Evolutionary conservation across 495 filamentous ascomycete species (phyloP), one percentile per base, ranked within the genome.

Genomic region (Xylaria bambusicola): DNA sequence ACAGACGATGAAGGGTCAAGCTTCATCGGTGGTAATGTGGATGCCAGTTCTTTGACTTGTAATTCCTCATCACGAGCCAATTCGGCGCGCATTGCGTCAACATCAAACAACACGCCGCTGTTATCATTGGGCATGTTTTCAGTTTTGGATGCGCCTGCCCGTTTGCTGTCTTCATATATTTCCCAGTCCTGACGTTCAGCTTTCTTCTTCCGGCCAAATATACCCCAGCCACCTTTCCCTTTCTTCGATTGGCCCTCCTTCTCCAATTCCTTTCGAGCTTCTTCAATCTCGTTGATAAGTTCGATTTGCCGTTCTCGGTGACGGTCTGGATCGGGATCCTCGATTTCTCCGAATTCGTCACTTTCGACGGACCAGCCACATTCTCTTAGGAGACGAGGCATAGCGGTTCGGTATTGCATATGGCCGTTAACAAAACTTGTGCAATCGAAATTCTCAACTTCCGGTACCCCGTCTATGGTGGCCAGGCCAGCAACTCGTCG

Each of bases 291-390:
- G 62, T 86, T 90, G 68, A 99, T 96, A 47, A 99, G 80, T 71
- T 99, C 93, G 35, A 89, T 81, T 74, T 99, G 94, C 26, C 92
- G 81, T 70, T 92, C 85, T 49, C 84, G 78, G 69, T 98, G 92
- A 59, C 94, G 91, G 4, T 98, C 95, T 3, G 94, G 94, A 66
- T 99, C 94, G 1, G 95, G 92, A 62, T 98, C 95, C 64, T 98
- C 93, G 51, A 99, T 98, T 71, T 99, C 94, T 1, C 87, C 85
- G 69, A 99, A 99, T 68, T 98, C 95, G 55, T 97, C 93, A 58
- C 87, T 90, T 62, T 94, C 84, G 2, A 98, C 89, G 47, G 88
- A 73, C 91, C 92, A 99, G 27, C 93, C 93, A 49, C 75, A 79
- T 64, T 90, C 85, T 40, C 88, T 84, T 15, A 99, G 78, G 8